Base-by-base conservation (phyloP, 1,139 yeast species). In the Magnusiomyces sp. region DNA sequence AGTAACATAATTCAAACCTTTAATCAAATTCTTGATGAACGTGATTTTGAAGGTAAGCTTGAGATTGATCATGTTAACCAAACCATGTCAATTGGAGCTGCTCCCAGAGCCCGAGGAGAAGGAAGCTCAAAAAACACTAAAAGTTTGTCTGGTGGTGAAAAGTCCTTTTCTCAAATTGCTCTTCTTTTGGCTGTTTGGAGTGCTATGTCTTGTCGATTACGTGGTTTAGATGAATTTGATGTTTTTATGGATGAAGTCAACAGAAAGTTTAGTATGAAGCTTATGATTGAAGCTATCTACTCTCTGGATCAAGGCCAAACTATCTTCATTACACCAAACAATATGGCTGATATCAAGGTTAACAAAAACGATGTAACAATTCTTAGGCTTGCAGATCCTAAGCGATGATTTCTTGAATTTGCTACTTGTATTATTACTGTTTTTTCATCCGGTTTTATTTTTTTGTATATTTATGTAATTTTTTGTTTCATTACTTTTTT, bases 171-270 rank as follows among this genome's bases (percentile, higher is more conserved):
- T 0, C 98, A 94, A 63, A 82, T 92, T 56, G 87, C 97, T 0
- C 74, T 94, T 52, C 70, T 94, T 48, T 73, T 90, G 54, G 85
- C 97, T 0, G 85, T 95, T 43, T 94, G 99, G 99, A 80, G 81
- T 56, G 83, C 88, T 23, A 89, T 92, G 95, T 81, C 83, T 52
- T 82, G 95, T 0, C 79, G 83, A 53, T 76, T 94, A 20, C 76
- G 95, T 54, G 97, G 97, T 0, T 70, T 94, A 53, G 99, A 94
- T 67, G 99, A 94, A 66, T 94, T 92, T 65, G 99, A 94, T 69
- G 98, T 94, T 32, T 94, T 83, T 60, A 92, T 94, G 98, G 99
- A 94, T 65, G 88, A 90, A 46, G 87, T 88, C 29, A 90, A 90
- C 62, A 76, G 98, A 58, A 76, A 83, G 44, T 79, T 85, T 49